Conservation (phyloP, 2,329 filamentous ascomycete genomes). For the Drechslera avenae region DNA sequence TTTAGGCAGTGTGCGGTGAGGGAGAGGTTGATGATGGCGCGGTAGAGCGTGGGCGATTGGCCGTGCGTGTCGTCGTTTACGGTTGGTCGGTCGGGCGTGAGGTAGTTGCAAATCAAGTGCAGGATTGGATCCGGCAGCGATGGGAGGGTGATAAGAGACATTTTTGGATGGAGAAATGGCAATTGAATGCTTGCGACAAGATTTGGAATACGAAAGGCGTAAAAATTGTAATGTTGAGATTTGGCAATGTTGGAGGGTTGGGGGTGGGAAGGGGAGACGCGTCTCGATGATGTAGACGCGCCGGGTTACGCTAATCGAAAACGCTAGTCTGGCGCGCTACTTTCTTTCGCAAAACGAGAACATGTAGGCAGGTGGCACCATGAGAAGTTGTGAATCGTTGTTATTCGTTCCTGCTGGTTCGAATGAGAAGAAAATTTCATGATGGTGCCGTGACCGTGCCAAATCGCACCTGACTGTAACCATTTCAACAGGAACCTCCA, state of each 20-base stretch:
- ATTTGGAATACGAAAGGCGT: not conserved
- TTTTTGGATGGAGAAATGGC: not conserved
- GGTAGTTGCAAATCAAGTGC: conserved; percentile 10
- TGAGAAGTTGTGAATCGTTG: too few species aligned
- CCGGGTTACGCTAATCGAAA: conserved; percentile 5
- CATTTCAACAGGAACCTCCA: not conserved
- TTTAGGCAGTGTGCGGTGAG: conserved; percentile 8
- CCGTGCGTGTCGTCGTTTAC: conserved; percentile 10
- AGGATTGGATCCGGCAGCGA: conserved; percentile 10
- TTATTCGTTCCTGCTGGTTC: too few species aligned
- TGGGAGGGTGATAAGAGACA: conserved; percentile 1
- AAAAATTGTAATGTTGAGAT: not conserved
- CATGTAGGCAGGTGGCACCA: too few species aligned
- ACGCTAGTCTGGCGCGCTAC: not conserved
- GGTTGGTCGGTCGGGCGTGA: conserved; percentile 7
- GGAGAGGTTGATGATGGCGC: conserved; percentile 11
- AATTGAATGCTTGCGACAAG: not conserved
- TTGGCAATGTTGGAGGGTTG: not conserved
- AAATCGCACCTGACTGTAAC: too few species aligned
- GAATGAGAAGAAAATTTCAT: too few species aligned
- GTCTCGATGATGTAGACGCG: conserved; percentile 17
- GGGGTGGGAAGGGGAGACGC: conserved; percentile 3
- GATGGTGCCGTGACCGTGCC: too few species aligned
- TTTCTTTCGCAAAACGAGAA: too few species aligned
- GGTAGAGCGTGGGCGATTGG: conserved; percentile 7